Percentiles rank a stretch among this genome's conserved stretches.
These are phyloP conservation scores for Plasmodium fragile DNA, from an alignment of 169 alveolate genomes.

Conservation along the genomic window DNA sequence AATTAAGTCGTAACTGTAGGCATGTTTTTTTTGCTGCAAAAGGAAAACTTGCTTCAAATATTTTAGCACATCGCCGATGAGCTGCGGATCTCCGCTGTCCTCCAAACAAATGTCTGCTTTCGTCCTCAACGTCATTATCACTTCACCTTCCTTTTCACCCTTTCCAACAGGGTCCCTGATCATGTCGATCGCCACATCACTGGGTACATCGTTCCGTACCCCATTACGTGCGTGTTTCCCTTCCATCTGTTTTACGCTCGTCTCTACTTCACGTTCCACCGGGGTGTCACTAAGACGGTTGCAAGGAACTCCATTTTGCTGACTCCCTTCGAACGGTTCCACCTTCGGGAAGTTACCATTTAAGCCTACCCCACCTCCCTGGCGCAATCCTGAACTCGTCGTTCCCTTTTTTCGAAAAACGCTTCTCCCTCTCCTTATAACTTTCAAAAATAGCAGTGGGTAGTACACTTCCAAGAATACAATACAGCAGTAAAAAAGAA, in stretches of 20 bases:
- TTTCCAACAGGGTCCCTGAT: neutral
- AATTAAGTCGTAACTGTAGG: conserved; percentile 48
- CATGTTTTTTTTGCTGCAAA: conserved; percentile 58
- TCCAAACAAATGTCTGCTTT: neutral
- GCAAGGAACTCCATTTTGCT: neutral
- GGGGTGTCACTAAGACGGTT: neutral
- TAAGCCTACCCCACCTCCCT: neutral
- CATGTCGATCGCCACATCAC: neutral
- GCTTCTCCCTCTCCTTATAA: conserved; percentile 4
- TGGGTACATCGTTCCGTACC: neutral
- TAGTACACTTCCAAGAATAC: conserved; percentile 62
- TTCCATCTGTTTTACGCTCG: neutral
- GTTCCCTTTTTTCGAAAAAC: neutral
- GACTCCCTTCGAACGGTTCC: neutral
- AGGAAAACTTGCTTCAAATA: conserved; percentile 55
- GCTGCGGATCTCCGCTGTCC: neutral
- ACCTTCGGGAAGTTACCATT: conserved; percentile 16
- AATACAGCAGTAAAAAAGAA: conserved; percentile 48
- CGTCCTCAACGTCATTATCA: neutral
- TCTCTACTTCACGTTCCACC: neutral
- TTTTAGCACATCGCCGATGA: conserved; percentile 7
- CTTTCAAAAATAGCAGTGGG: conserved; percentile 62
- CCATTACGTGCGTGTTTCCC: neutral
- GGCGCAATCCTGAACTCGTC: neutral
- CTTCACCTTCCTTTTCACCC: neutral